phyloP scores from a whole-genome alignment of 331 rosid genomes.

The Malus hybrid region DNA sequence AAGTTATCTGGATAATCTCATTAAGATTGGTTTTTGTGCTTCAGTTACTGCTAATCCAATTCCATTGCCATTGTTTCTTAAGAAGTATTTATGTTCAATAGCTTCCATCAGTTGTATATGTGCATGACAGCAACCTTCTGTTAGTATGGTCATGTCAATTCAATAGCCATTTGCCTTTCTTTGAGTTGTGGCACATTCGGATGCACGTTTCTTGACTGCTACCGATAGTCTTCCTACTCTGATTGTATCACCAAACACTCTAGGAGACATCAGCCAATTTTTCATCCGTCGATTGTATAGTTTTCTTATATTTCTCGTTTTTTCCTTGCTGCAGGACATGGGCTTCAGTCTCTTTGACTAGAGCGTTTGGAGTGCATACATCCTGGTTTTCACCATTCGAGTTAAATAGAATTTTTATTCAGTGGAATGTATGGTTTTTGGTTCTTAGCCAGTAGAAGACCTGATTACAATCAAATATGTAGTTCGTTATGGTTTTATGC shows the following conservation, averaged over 20 bases:
- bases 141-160: neutral
- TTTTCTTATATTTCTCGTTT: conserved; percentile 7
- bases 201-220: neutral
- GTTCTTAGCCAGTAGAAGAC: neutral
- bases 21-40: neutral
- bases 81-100: neutral
- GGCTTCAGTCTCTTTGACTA: conserved; percentile 79
- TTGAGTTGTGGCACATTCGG: neutral
- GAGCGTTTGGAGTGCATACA: neutral
- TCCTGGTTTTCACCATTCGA: neutral
- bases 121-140: neutral
- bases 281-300: neutral
- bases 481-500: neutral
- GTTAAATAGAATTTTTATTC: neutral
- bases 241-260: neutral
- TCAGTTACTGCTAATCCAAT: neutral
- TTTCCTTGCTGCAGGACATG: conserved; percentile 57
- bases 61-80: neutral
- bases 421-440: neutral
- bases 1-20: neutral
- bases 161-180: neutral
- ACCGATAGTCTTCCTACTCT: neutral
- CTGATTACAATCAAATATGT: neutral
- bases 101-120: neutral
- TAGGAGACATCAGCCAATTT: too few species aligned